Evolutionary conservation across 345 rosid species (phyloP).

Genomic region (Salix udensis): DNA sequence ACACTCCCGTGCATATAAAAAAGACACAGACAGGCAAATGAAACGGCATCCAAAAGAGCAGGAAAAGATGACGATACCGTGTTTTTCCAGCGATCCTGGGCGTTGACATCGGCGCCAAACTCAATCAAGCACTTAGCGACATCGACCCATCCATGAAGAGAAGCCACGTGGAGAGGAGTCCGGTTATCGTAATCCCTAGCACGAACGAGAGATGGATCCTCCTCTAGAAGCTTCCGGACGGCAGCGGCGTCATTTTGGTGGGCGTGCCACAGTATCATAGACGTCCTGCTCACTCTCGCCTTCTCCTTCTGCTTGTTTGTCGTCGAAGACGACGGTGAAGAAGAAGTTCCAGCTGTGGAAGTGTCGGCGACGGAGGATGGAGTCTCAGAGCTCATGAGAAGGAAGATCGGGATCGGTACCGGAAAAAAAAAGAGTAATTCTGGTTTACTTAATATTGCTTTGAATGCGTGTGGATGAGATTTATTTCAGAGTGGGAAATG

Average conservation of each 20-base stretch:
- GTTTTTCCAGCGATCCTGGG: slow-evolving; percentile 99
- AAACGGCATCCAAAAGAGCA: background rate
- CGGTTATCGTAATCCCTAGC: slow-evolving; percentile 93
- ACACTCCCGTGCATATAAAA: background rate
- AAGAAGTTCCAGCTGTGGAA: slow-evolving; percentile 9
- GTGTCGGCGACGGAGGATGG: slow-evolving; percentile 37
- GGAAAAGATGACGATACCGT: slow-evolving; percentile 46
- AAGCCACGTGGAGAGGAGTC: slow-evolving; percentile 93
- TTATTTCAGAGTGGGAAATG: background rate
- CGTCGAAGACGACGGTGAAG: slow-evolving; percentile 27
- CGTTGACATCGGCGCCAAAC: slow-evolving; percentile 94
- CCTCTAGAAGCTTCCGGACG: slow-evolving; percentile 87
- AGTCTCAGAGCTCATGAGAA: slow-evolving; percentile 48
- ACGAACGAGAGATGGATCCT: slow-evolving; percentile 73
- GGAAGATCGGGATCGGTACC: slow-evolving; percentile 17
- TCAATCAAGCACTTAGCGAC: slow-evolving; percentile 84
- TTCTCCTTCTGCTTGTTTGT: slow-evolving; percentile 84
- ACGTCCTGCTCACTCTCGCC: slow-evolving; percentile 96
- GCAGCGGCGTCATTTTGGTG: slow-evolving; percentile 89
- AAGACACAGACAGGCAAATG: background rate
- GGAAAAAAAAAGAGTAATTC: background rate
- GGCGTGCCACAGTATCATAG: slow-evolving; percentile 93
- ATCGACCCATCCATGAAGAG: slow-evolving; percentile 93
- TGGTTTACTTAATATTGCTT: background rate
- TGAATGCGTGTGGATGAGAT: background rate